These are phyloP conservation scores for Tremella mesenterica DNA, from an alignment of 768 basidiomycete species.

Conservation along the genomic window DNA sequence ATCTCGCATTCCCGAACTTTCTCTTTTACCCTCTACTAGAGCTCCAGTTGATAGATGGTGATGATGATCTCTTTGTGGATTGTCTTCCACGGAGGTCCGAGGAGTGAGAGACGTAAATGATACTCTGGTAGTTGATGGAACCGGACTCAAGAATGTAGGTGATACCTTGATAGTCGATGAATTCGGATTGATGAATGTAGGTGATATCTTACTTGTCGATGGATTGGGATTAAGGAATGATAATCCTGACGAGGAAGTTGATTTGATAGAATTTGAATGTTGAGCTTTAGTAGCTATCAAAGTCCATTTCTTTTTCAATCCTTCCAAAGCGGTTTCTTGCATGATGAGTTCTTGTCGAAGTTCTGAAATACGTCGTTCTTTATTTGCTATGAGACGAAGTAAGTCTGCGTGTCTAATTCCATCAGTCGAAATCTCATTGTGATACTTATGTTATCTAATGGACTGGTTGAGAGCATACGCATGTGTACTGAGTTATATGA, in stretches of 20 bases:
- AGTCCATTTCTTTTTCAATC: constrained; percentile 32
- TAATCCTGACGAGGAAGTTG: background rate
- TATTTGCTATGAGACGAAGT: constrained; percentile 31
- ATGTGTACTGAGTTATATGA: too few relatives aligned
- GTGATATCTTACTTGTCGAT: too few relatives aligned
- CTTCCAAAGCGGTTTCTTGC: constrained; percentile 27
- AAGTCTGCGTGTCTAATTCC: constrained; percentile 32
- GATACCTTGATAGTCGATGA: background rate
- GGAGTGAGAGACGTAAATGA: too few relatives aligned
- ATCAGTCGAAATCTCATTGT: background rate
- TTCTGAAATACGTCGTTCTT: constrained; percentile 32
- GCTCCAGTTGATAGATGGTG: background rate
- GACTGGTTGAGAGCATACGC: too few relatives aligned
- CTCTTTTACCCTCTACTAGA: background rate
- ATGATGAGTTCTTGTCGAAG: constrained; percentile 26
- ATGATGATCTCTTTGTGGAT: too few relatives aligned
- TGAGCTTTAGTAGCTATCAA: constrained; percentile 13
- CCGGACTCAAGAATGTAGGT: background rate
- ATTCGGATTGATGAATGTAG: background rate
- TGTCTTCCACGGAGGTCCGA: too few relatives aligned
- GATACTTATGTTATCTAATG: too few relatives aligned
- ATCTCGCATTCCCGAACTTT: background rate
- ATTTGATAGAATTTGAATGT: background rate
- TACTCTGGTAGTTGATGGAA: background rate
- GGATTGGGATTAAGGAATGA: constrained; percentile 1